These are phyloP conservation scores for Rhizomucor miehei DNA, from an alignment of 371 early-diverging fungal species.

Conservation along the genomic window DNA sequence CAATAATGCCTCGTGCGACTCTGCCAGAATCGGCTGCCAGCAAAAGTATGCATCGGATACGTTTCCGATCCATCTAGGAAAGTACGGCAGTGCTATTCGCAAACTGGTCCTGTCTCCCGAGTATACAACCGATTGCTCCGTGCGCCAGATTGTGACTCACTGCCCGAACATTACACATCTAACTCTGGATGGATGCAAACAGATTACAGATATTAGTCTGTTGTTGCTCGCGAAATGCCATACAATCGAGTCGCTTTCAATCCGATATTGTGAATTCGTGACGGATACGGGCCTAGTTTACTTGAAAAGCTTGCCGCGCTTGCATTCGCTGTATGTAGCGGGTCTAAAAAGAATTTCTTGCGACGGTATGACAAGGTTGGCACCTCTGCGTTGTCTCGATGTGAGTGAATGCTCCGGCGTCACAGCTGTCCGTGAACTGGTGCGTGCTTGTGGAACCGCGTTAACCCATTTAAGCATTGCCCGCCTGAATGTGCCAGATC, in stretches of 20 bases:
- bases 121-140: slow-evolving; percentile 25
- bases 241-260: not conserved
- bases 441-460: slow-evolving; percentile 8
- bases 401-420: slow-evolving; percentile 8
- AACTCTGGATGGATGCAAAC: slow-evolving; percentile 25
- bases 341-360: slow-evolving; percentile 2
- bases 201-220: slow-evolving; percentile 28
- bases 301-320: not conserved
- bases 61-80: slow-evolving; percentile 27
- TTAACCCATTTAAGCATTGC: slow-evolving; percentile 3
- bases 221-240: slow-evolving; percentile 7
- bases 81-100: slow-evolving; percentile 26
- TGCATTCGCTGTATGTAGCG: not conserved
- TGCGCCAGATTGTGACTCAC: slow-evolving; percentile 23
- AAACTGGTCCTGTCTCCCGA: slow-evolving; percentile 18
- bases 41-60: not conserved
- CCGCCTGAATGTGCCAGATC: not conserved
- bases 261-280: not conserved
- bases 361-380: slow-evolving; percentile 1
- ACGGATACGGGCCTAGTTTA: slow-evolving; percentile 2
- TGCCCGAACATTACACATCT: slow-evolving; percentile 24
- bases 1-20: slow-evolving; percentile 3
- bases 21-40: not conserved
- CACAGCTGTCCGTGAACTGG: slow-evolving; percentile 1
- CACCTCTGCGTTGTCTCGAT: slow-evolving; percentile 1